These are phyloP conservation scores for Immersiella caudata DNA, from an alignment of 495 filamentous ascomycete genomes.

Conservation along the genomic window DNA sequence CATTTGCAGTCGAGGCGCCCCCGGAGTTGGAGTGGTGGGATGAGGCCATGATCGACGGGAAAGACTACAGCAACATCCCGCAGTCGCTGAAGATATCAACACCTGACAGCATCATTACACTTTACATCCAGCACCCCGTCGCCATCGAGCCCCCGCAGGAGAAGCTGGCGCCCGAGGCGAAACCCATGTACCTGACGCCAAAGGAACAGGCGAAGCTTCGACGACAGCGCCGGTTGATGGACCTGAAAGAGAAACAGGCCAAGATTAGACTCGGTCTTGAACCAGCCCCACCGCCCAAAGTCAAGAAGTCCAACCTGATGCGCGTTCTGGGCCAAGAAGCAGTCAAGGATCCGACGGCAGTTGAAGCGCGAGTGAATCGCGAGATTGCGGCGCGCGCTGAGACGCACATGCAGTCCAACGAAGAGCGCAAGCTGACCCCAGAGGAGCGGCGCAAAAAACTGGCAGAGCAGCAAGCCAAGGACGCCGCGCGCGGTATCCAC, in stretches of 20 bases:
- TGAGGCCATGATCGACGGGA: slow-evolving; percentile 75
- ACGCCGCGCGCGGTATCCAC: slow-evolving; percentile 81
- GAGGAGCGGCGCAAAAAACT: slow-evolving; percentile 89
- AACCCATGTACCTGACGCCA: slow-evolving; percentile 89
- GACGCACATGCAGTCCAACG: slow-evolving; percentile 76
- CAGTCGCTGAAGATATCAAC: slow-evolving; percentile 72
- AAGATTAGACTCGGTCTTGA: slow-evolving; percentile 91
- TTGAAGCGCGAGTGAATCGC: slow-evolving; percentile 88
- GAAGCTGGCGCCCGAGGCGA: slow-evolving; percentile 72
- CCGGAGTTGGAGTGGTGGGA: slow-evolving; percentile 99
- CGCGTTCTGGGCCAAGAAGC: slow-evolving; percentile 95
- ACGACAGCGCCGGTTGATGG: slow-evolving; percentile 85
- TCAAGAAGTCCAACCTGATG: slow-evolving; percentile 96
- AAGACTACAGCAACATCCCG: slow-evolving; percentile 70
- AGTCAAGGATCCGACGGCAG: slow-evolving; percentile 95
- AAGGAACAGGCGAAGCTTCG: slow-evolving; percentile 91
- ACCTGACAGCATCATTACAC: slow-evolving; percentile 80
- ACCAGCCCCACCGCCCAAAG: slow-evolving; percentile 87
- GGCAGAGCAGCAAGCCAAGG: slow-evolving; percentile 78
- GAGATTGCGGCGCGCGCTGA: slow-evolving; percentile 84
- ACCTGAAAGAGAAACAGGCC: slow-evolving; percentile 92
- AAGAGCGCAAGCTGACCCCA: slow-evolving; percentile 86
- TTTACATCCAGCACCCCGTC: slow-evolving; percentile 93
- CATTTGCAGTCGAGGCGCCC: slow-evolving; percentile 80
- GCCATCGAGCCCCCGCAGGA: slow-evolving; percentile 88